A percentile compares a stretch with the other conserved stretches of the same genome.
These are phyloP conservation scores for Escallonia herrerae DNA, from an alignment of 129 eudicot species.

Conservation along the genomic window DNA sequence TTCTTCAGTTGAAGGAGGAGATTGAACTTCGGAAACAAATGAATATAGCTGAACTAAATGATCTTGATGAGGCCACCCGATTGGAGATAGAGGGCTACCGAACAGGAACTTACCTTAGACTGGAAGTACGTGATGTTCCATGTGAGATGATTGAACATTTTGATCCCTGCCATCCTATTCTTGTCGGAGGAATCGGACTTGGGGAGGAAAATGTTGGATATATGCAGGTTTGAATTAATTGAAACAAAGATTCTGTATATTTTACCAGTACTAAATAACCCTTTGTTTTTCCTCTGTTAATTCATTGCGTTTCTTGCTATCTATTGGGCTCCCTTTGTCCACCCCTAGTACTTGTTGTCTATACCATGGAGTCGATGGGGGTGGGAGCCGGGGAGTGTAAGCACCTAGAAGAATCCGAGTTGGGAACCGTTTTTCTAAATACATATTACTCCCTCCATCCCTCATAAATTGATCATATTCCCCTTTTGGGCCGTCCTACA, in stretches of 20 bases:
- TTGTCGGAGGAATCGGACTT: conserved; percentile 88
- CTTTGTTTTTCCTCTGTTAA: not conserved
- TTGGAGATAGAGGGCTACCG: conserved; percentile 85
- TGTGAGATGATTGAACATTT: conserved; percentile 93
- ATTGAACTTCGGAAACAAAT: conserved; percentile 77
- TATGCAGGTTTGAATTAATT: conserved; percentile 70
- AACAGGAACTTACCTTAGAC: conserved; percentile 82
- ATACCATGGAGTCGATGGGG: too few species aligned
- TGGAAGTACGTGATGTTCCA: conserved; percentile 80
- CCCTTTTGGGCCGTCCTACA: too few species aligned
- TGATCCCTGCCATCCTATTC: conserved; percentile 88
- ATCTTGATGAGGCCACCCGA: conserved; percentile 76
- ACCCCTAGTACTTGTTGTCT: too few species aligned
- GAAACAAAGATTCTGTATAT: not conserved
- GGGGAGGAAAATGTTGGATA: conserved; percentile 93
- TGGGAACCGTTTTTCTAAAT: too few species aligned
- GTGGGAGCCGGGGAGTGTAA: too few species aligned
- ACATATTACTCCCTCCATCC: too few species aligned
- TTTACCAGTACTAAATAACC: not conserved
- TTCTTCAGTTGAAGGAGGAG: conserved; percentile 75
- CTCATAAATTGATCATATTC: too few species aligned
- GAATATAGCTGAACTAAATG: conserved; percentile 77
- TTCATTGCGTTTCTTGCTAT: too few species aligned
- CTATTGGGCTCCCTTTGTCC: too few species aligned
- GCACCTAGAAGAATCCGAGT: too few species aligned